Conservation (phyloP, 2,329 filamentous ascomycete species). For the Scedosporium aurantiacum region DNA sequence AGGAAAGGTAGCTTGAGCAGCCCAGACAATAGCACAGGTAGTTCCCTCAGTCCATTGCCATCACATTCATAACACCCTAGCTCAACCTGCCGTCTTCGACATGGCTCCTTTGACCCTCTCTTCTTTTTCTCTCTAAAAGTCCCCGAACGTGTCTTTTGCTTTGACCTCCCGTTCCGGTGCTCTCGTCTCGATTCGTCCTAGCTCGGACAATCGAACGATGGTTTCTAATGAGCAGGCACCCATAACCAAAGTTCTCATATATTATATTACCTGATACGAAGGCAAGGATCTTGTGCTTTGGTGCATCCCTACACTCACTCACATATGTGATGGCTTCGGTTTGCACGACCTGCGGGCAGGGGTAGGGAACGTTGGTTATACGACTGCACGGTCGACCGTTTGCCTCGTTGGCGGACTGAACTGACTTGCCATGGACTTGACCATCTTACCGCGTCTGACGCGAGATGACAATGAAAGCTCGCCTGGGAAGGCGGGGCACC, state of each 20-base stretch:
- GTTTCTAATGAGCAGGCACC: neutral
- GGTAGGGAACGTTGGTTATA: too few relatives aligned
- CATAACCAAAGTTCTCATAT: neutral
- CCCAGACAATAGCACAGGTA: neutral
- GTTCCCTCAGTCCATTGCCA: neutral
- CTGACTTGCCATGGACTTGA: too few relatives aligned
- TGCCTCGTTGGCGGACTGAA: neutral
- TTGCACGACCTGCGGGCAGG: neutral
- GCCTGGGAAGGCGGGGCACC: too few relatives aligned
- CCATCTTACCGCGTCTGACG: too few relatives aligned
- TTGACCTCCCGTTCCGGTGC: neutral
- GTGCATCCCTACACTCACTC: neutral
- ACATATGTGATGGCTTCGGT: neutral
- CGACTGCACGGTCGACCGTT: neutral
- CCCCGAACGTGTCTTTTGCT: neutral
- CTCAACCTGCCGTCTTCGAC: neutral
- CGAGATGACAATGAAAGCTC: too few relatives aligned
- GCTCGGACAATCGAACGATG: neutral
- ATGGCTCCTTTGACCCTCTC: neutral
- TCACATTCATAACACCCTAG: neutral
- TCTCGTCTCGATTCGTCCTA: neutral
- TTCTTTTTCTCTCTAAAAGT: neutral
- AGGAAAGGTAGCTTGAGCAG: neutral
- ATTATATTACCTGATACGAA: neutral
- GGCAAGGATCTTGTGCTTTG: neutral